Evolutionary conservation across 345 rosid genomes (phyloP).

Genomic region (Rhodamnia rubescens): DNA sequence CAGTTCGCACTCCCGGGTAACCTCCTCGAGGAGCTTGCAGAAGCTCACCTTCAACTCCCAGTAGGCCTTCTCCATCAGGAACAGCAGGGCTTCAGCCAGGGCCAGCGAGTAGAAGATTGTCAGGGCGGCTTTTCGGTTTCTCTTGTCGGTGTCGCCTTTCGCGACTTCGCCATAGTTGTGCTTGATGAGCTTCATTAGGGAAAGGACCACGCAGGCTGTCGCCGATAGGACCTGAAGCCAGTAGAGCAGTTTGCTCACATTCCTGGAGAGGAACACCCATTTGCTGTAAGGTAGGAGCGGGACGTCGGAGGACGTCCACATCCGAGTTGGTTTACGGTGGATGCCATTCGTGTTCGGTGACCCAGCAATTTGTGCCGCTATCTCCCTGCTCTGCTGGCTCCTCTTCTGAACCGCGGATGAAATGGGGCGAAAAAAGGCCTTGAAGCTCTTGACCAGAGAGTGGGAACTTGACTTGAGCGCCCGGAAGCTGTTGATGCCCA

Average conservation of each 20-base stretch:
- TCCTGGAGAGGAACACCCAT: constrained; percentile 62
- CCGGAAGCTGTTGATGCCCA: constrained; percentile 61
- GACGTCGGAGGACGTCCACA: constrained; percentile 64
- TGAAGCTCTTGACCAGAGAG: constrained; percentile 14
- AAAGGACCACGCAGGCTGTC: constrained; percentile 54
- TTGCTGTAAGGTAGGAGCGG: constrained; percentile 63
- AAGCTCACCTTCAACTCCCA: constrained; percentile 48
- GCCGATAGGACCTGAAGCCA: constrained; percentile 94
- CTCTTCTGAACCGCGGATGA: constrained; percentile 9
- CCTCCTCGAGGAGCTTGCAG: constrained; percentile 58
- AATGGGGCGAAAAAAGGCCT: constrained; percentile 9
- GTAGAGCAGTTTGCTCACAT: constrained; percentile 59
- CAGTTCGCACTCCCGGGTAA: constrained; percentile 54
- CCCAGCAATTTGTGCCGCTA: neutral
- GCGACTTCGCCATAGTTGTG: constrained; percentile 65
- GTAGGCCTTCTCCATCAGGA: constrained; percentile 74
- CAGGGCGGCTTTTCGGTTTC: constrained; percentile 58
- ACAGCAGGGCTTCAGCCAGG: constrained; percentile 71
- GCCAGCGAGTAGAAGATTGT: constrained; percentile 72
- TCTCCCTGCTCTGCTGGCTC: constrained; percentile 3
- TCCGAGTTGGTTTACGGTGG: constrained; percentile 20
- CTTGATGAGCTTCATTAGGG: constrained; percentile 56
- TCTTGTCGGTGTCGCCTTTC: constrained; percentile 60
- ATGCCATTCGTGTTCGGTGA: neutral
- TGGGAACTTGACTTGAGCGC: constrained; percentile 42